Conservation (phyloP, 208 protist species). For the Wallacemonas sp. region DNA sequence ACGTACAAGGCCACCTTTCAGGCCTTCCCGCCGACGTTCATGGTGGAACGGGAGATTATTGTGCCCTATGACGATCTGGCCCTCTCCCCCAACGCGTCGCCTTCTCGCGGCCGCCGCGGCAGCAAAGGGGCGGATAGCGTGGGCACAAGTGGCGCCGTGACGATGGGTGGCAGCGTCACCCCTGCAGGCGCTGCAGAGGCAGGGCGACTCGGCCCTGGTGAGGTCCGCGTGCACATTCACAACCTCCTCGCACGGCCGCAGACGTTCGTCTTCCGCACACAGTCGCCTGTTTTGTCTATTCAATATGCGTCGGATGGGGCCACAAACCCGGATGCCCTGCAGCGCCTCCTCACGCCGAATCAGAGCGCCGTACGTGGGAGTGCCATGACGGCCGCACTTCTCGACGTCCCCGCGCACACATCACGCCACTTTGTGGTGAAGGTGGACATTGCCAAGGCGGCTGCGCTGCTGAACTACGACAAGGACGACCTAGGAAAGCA, state of each 20-base stretch:
- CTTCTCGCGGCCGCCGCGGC: background rate
- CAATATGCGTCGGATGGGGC: background rate
- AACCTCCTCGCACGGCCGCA: constrained; percentile 24
- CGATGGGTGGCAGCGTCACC: too few species aligned
- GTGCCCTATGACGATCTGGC: constrained; percentile 15
- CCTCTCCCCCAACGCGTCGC: background rate
- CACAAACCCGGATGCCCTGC: constrained; percentile 20
- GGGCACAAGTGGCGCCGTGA: too few species aligned
- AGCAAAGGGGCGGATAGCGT: too few species aligned
- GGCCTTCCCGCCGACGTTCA: constrained; percentile 63
- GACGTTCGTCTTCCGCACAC: constrained; percentile 38
- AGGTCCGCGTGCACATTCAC: constrained; percentile 12
- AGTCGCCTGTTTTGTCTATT: constrained; percentile 37
- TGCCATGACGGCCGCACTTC: background rate
- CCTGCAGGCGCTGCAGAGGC: background rate
- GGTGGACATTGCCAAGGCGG: constrained; percentile 56
- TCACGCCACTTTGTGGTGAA: constrained; percentile 62
- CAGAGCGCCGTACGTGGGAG: background rate
- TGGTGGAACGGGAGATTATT: constrained; percentile 33
- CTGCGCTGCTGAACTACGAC: constrained; percentile 61
- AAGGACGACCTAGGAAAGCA: constrained; percentile 46
- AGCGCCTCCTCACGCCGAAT: constrained; percentile 19
- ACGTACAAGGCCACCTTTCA: constrained; percentile 66
- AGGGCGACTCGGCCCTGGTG: background rate
- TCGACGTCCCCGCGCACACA: constrained; percentile 35